phyloP scores from a whole-genome alignment of 2,329 filamentous ascomycete species.

The Sporothrix brasiliensis region DNA sequence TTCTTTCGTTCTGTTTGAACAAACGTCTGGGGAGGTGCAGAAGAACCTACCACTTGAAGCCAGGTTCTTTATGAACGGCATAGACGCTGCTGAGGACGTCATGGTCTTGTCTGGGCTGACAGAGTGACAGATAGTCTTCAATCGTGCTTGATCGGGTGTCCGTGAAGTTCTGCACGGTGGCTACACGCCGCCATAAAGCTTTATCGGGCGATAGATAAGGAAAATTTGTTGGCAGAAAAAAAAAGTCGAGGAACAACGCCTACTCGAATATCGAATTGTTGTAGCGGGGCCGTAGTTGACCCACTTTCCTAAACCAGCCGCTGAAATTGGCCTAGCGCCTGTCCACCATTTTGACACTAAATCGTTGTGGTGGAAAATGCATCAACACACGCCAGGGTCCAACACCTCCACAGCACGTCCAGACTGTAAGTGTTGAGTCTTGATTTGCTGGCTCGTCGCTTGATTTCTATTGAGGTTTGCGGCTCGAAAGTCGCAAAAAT shows the following conservation, averaged over 20 bases:
- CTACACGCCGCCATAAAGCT: conserved; percentile 13
- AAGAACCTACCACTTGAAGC: conserved; percentile 74
- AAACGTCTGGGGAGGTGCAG: not conserved
- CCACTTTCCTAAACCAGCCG: not conserved
- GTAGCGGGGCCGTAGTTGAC: not conserved
- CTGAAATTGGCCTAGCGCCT: not conserved
- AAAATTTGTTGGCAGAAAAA: conserved; percentile 26
- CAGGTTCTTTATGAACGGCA: conserved; percentile 80
- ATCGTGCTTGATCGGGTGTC: not conserved
- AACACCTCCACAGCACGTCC: not conserved
- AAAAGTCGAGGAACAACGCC: not conserved
- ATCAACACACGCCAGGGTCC: not conserved
- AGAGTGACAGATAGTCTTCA: not conserved
- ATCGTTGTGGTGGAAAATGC: not conserved
- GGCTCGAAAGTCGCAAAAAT: no score
- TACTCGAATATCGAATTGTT: conserved; percentile 16
- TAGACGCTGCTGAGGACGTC: conserved; percentile 52
- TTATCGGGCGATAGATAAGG: conserved; percentile 21
- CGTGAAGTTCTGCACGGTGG: not conserved
- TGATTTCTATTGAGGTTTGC: no score
- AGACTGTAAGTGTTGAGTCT: not conserved
- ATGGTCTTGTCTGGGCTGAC: conserved; percentile 37
- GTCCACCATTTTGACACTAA: not conserved
- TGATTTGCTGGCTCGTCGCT: not conserved
- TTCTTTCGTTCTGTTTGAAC: not conserved